phyloP scores from a whole-genome alignment of 2,329 filamentous ascomycete genomes.

The Pyrenochaeta sp. region DNA sequence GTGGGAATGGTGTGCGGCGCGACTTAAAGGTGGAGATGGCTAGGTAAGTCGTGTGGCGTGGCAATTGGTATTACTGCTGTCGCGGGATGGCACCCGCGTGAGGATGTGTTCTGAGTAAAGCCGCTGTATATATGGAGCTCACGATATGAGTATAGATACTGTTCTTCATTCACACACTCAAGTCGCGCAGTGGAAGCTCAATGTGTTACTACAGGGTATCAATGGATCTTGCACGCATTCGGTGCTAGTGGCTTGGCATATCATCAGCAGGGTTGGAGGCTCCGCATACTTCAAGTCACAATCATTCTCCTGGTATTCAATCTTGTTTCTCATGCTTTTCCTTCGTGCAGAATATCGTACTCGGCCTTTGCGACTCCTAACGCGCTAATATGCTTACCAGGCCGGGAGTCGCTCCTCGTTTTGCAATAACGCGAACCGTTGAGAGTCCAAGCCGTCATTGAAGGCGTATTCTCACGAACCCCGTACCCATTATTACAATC shows the following conservation, averaged over 20 bases:
- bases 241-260: neutral
- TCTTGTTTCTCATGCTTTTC: too few relatives aligned
- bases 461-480: too few relatives aligned
- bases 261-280: neutral
- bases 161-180: neutral
- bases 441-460: too few relatives aligned
- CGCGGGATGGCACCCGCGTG: neutral
- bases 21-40: constrained; percentile 1
- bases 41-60: neutral
- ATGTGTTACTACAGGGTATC: neutral
- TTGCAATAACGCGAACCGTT: too few relatives aligned
- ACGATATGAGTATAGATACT: neutral
- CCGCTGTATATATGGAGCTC: neutral
- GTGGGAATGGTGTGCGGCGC: constrained; percentile 20
- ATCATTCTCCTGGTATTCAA: neutral
- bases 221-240: neutral
- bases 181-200: neutral
- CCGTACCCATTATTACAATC: too few relatives aligned
- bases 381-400: too few relatives aligned
- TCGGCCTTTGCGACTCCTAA: too few relatives aligned
- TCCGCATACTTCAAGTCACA: neutral
- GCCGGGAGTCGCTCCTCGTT: too few relatives aligned
- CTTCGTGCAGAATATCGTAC: too few relatives aligned
- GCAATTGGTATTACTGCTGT: neutral
- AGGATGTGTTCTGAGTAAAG: neutral